Conservation (phyloP, 768 basidiomycete species). For the Serendipita sp. region DNA sequence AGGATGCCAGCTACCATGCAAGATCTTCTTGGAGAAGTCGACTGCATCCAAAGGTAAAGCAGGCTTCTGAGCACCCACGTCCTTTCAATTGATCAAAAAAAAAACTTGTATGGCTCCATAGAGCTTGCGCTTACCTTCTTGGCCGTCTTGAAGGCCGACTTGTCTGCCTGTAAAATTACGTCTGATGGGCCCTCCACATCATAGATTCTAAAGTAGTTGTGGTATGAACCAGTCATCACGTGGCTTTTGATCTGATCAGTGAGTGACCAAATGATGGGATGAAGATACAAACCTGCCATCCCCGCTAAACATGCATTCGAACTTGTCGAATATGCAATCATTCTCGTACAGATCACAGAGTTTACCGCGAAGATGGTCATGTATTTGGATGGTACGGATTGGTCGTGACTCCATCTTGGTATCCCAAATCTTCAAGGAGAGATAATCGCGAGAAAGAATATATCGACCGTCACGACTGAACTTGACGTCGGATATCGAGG, state of each 20-base stretch:
- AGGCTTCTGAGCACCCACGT: neutral
- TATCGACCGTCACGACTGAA: conserved; percentile 96
- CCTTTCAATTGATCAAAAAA: neutral
- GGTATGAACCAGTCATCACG: conserved; percentile 97
- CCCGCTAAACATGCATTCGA: conserved; percentile 96
- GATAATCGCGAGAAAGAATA: conserved; percentile 91
- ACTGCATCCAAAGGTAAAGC: conserved; percentile 41
- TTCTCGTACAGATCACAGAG: conserved; percentile 98
- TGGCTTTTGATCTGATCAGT: conserved; percentile 36
- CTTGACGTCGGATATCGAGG: conserved; percentile 98
- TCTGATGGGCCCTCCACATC: conserved; percentile 79
- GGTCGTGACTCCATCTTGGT: conserved; percentile 97
- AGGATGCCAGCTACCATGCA: conserved; percentile 96
- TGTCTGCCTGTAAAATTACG: conserved; percentile 93
- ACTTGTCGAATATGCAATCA: conserved; percentile 99
- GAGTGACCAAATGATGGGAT: conserved; percentile 6
- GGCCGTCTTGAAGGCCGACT: conserved; percentile 88
- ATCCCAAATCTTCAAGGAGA: conserved; percentile 99
- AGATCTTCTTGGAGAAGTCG: conserved; percentile 95
- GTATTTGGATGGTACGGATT: conserved; percentile 94
- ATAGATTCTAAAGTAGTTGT: conserved; percentile 99
- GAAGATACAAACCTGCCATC: conserved; percentile 61
- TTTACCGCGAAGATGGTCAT: conserved; percentile 93
- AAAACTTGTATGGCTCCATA: conserved; percentile 13
- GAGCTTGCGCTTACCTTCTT: conserved; percentile 95